Conservation (phyloP, 2,329 filamentous ascomycete genomes). For the Onygenales sp. region DNA sequence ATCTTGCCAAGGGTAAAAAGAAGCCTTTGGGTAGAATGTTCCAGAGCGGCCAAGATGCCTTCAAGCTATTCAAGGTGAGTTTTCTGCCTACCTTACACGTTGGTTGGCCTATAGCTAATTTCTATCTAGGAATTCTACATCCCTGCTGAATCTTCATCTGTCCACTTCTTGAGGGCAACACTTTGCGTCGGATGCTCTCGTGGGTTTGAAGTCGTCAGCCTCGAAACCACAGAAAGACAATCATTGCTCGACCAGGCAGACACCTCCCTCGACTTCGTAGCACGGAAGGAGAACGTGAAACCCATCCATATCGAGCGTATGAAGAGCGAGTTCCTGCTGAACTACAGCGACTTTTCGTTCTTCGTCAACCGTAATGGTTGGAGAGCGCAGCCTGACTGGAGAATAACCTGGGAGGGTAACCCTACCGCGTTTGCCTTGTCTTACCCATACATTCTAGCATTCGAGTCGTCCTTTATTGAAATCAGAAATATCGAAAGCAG, state of each 20-base stretch:
- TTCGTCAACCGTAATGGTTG: conserved; percentile 98
- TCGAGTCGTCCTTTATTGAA: conserved; percentile 96
- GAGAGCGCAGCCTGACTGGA: conserved; percentile 92
- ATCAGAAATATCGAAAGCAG: conserved; percentile 91
- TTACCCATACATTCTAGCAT: conserved; percentile 93
- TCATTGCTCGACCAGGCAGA: conserved; percentile 94
- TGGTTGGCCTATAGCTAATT: neutral
- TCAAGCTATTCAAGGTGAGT: conserved; percentile 77
- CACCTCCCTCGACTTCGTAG: conserved; percentile 94
- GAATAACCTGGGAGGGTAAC: conserved; percentile 92
- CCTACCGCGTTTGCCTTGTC: conserved; percentile 89
- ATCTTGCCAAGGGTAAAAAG: conserved; percentile 86
- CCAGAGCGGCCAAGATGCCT: conserved; percentile 80
- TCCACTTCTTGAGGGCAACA: conserved; percentile 95
- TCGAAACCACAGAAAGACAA: conserved; percentile 97
- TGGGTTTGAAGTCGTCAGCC: conserved; percentile 92
- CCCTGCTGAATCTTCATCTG: conserved; percentile 92
- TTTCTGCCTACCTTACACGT: neutral
- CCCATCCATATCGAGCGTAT: conserved; percentile 96
- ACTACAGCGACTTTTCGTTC: conserved; percentile 98
- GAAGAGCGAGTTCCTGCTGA: conserved; percentile 92
- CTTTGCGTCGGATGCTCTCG: conserved; percentile 91
- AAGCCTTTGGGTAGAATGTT: conserved; percentile 96
- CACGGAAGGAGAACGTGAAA: conserved; percentile 82
- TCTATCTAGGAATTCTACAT: conserved; percentile 78